Base-by-base conservation (phyloP, 495 filamentous ascomycete genomes). In the Tuber umbilicatum region DNA sequence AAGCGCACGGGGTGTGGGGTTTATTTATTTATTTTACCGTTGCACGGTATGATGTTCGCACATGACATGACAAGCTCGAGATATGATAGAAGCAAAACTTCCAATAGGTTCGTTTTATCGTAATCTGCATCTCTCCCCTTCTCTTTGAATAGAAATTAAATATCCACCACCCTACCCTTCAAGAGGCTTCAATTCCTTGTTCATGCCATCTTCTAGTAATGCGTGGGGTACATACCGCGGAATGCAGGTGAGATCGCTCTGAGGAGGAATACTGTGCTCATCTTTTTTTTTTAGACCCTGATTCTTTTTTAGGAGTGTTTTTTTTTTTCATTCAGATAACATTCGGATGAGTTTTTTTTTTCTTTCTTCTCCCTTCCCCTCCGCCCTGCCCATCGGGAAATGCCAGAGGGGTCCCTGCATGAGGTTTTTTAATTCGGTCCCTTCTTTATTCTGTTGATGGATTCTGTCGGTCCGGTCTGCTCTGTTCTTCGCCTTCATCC, bases 11-110 rank as follows among this genome's bases (percentile, higher is more conserved):
- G 45, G 31, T 67, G 70, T 69, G 67, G 27, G 43, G 43, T 74
- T 71, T 74, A 19, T 71, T 71, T 74, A 19, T 71, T 74, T 70
- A 74, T 78, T 67, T 67, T 70, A 76, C 72, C n/a, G 27, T 64
- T 60, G 23, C 10, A 27, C 50, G n/a, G 4, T 64, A 35, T 35
- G 27, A 64, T 64, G 55, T 16, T 64, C 27, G 27, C 2, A 64
- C 55, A 64, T 64, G 55, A 35, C 27, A 64, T 64, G 55, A 17
- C 27, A 64, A 14, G 14, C 31, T 35, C 69, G 35, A 74, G 78
- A 74, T 71, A 45, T 69, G 72, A 74, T 74, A 74, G 70, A 69
- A 39, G 42, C 19, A 45, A 69, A 70, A 68, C 74, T 35, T 35
- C 55, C 27, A 35, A 64, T 64, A 35, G 55, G 55, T 64, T 64